A percentile compares a stretch with the other conserved stretches of the same genome.
These are phyloP conservation scores for Phanerochaete sordida DNA, from an alignment of 768 basidiomycete genomes.

Conservation along the genomic window DNA sequence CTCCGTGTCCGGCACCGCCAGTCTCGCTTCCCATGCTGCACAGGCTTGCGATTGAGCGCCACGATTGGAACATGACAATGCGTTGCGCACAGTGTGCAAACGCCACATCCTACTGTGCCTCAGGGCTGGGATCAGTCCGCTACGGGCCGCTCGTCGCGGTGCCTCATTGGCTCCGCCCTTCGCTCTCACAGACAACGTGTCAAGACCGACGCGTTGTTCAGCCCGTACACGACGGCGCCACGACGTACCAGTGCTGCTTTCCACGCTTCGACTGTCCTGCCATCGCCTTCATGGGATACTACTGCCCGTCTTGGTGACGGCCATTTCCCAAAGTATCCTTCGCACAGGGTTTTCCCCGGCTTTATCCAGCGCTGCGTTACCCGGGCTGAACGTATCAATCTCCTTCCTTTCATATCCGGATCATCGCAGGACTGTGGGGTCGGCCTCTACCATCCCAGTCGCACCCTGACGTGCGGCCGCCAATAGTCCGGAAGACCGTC, in stretches of 20 bases:
- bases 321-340: neutral
- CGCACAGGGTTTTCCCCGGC: neutral
- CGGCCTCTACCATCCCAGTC: neutral
- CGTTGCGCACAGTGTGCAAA: neutral
- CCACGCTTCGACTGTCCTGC: neutral
- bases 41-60: neutral
- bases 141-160: neutral
- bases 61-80: neutral
- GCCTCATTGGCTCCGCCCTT: neutral
- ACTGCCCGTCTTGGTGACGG: neutral
- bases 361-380: neutral
- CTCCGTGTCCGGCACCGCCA: too few species aligned
- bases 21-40: neutral
- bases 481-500: conserved; percentile 13
- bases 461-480: conserved; percentile 7
- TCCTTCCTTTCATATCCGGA: conserved; percentile 4
- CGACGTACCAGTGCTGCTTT: neutral
- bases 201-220: neutral
- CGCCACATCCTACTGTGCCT: neutral
- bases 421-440: conserved; percentile 13
- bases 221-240: neutral
- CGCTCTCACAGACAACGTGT: neutral
- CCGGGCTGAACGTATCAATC: neutral
- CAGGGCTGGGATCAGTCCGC: neutral
- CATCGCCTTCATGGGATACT: neutral